phyloP scores from a whole-genome alignment of 169 alveolate species.

The Eimeria mitis region DNA sequence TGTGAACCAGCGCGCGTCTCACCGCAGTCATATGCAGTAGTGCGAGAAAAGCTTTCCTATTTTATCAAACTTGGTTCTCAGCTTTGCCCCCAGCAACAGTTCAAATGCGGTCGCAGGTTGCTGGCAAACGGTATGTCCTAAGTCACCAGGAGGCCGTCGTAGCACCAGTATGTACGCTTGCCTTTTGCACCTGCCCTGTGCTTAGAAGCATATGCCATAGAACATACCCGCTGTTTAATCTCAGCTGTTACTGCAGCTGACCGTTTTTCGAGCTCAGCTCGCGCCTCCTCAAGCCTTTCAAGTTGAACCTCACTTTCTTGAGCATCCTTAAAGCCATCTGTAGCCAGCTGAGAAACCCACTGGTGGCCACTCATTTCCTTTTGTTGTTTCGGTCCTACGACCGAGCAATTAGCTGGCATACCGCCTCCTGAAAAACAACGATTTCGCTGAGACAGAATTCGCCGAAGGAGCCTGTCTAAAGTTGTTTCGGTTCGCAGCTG shows the following conservation, averaged over 20 bases:
- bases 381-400: background rate
- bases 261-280: conserved; percentile 18
- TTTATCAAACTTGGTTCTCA: background rate
- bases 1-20: background rate
- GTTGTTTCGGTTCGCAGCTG: background rate
- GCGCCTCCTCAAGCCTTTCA: conserved; percentile 34
- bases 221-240: conserved; percentile 37
- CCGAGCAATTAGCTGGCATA: background rate
- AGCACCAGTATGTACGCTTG: background rate
- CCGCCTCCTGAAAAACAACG: background rate
- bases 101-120: background rate
- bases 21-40: background rate
- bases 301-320: conserved; percentile 10
- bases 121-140: background rate
- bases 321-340: conserved; percentile 33
- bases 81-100: background rate
- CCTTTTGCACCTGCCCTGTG: background rate
- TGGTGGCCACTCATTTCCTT: background rate
- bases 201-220: background rate
- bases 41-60: background rate
- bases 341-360: conserved; percentile 39
- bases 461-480: background rate
- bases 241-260: conserved; percentile 41
- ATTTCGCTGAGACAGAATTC: background rate
- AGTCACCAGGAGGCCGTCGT: background rate